These are phyloP conservation scores for Ophiostoma perfectum DNA, from an alignment of 2,329 filamentous ascomycete species.

Conservation along the genomic window DNA sequence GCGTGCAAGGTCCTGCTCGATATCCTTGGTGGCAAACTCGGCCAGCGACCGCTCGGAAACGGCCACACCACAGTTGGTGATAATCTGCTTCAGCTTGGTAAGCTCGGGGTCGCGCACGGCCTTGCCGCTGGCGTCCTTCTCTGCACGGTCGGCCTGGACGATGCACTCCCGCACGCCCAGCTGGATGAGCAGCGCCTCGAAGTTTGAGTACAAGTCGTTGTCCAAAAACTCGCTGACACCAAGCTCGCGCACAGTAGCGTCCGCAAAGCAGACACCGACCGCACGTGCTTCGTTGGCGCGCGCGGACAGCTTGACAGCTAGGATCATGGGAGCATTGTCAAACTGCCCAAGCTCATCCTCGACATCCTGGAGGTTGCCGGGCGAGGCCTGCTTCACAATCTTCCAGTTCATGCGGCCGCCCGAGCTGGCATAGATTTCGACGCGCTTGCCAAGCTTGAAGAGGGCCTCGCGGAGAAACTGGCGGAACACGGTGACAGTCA, in stretches of 20 bases:
- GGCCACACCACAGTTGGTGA: slow-evolving; percentile 86
- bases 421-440: slow-evolving; percentile 81
- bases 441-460: slow-evolving; percentile 80
- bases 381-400: slow-evolving; percentile 83
- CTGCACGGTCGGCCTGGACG: slow-evolving; percentile 64
- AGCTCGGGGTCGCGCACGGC: slow-evolving; percentile 88
- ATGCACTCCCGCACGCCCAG: slow-evolving; percentile 92
- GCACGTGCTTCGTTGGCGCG: slow-evolving; percentile 77
- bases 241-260: slow-evolving; percentile 90
- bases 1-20: slow-evolving; percentile 87
- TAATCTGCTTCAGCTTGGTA: slow-evolving; percentile 78
- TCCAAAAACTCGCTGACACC: slow-evolving; percentile 98
- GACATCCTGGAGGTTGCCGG: slow-evolving; percentile 92
- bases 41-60: slow-evolving; percentile 69
- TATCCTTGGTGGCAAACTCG: slow-evolving; percentile 85
- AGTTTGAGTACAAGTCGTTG: slow-evolving; percentile 97
- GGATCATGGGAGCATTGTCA: slow-evolving; percentile 86
- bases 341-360: slow-evolving; percentile 87
- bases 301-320: slow-evolving; percentile 89
- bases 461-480: slow-evolving; percentile 93
- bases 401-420: slow-evolving; percentile 86
- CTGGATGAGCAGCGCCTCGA: slow-evolving; percentile 93
- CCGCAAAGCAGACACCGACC: slow-evolving; percentile 94
- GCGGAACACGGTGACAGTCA: slow-evolving; percentile 90
- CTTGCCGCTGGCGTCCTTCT: slow-evolving; percentile 27